A percentile compares a stretch with the other conserved stretches of the same genome.
Conservation (phyloP, 495 filamentous ascomycete species). For the Amphirosellinia nigrospora region DNA sequence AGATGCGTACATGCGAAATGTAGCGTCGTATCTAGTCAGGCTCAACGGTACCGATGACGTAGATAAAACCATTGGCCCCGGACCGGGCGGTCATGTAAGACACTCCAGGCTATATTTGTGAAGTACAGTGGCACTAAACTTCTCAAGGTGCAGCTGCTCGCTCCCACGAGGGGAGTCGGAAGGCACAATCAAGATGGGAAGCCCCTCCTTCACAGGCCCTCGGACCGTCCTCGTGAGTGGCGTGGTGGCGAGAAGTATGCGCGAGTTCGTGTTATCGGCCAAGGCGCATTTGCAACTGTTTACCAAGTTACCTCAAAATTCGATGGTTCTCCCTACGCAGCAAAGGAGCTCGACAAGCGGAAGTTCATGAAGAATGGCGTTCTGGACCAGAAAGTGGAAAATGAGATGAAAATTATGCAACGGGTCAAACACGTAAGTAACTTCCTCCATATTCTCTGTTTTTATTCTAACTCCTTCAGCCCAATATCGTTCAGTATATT, state of each 20-base stretch:
- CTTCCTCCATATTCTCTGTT: background rate
- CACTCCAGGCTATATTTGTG: background rate
- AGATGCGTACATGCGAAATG: constrained; percentile 64
- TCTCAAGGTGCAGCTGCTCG: constrained; percentile 38
- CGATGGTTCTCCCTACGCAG: constrained; percentile 80
- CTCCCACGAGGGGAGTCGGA: constrained; percentile 22
- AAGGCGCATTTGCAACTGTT: constrained; percentile 92
- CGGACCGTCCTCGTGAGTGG: constrained; percentile 64
- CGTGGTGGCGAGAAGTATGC: constrained; percentile 83
- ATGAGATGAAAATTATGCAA: constrained; percentile 94
- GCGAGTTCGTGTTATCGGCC: constrained; percentile 77
- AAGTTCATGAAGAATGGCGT: constrained; percentile 87
- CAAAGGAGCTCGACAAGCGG: constrained; percentile 90
- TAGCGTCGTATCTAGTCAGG: constrained; percentile 57
- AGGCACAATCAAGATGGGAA: background rate
- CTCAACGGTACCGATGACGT: constrained; percentile 32
- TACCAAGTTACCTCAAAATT: constrained; percentile 82
- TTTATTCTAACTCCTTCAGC: constrained; percentile 53
- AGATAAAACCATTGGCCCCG: constrained; percentile 52
- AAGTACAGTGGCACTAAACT: constrained; percentile 19
- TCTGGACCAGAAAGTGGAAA: constrained; percentile 84
- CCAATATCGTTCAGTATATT: constrained; percentile 89
- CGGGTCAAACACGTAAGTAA: constrained; percentile 76
- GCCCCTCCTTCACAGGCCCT: background rate
- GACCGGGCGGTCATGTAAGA: constrained; percentile 53